Percentiles rank a stretch among this genome's conserved stretches.
These are phyloP conservation scores for Potentilla sterilis DNA, from an alignment of 306 rosid species.

Conservation along the genomic window DNA sequence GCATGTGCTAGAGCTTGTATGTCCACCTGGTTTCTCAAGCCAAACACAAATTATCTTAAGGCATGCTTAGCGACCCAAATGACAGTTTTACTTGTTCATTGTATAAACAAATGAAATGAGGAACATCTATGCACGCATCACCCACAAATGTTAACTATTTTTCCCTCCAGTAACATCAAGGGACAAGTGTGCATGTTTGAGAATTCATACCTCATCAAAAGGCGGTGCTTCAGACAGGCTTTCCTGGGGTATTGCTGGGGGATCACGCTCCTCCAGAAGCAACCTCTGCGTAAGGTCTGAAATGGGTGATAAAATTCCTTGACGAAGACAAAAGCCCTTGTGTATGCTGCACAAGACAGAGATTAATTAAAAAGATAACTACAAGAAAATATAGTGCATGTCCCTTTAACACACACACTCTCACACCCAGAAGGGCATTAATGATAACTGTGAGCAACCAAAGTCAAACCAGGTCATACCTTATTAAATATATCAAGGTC, in stretches of 20 bases:
- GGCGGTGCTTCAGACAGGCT: conserved; percentile 85
- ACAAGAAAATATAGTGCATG: background rate
- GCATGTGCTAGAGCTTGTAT: conserved; percentile 99
- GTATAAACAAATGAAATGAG: conserved; percentile 1
- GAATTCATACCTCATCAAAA: conserved; percentile 78
- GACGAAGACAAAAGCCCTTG: conserved; percentile 82
- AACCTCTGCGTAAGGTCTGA: conserved; percentile 91
- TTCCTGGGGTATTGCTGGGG: conserved; percentile 85
- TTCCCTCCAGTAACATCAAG: background rate
- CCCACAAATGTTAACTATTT: background rate
- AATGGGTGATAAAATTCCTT: conserved; percentile 86
- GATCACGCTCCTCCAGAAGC: conserved; percentile 90
- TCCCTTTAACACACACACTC: background rate
- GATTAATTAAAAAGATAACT: background rate
- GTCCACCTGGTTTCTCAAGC: conserved; percentile 72
- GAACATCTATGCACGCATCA: background rate
- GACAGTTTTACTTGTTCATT: background rate
- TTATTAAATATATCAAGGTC: conserved; percentile 94
- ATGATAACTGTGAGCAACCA: background rate
- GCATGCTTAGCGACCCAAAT: conserved; percentile 1
- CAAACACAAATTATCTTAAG: conserved; percentile 25
- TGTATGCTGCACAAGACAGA: conserved; percentile 62
- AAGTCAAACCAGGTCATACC: conserved; percentile 40
- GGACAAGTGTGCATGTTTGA: background rate
- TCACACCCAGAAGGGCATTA: background rate